A percentile compares a stretch with the other conserved stretches of the same genome.
Conservation (phyloP, 164 flowering plant species). For the Stephania japonica region DNA sequence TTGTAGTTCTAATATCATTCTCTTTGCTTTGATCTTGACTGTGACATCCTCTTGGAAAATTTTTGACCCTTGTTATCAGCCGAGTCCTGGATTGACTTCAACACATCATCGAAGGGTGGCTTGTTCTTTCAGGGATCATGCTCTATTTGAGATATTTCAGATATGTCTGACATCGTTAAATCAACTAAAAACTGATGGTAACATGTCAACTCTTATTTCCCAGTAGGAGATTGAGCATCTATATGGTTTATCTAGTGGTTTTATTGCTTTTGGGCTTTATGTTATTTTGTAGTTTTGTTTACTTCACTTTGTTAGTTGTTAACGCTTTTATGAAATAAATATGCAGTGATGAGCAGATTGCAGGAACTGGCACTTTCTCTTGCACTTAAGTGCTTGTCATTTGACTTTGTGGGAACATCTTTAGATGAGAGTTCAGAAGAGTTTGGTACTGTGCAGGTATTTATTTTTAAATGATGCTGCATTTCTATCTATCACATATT, state of each 20-base stretch:
- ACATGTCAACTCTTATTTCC: slow-evolving; percentile 5
- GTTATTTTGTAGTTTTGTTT: slow-evolving; percentile 6
- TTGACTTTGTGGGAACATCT: slow-evolving; percentile 95
- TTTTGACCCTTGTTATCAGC: slow-evolving; percentile 32
- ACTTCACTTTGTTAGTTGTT: background rate
- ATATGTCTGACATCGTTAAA: slow-evolving; percentile 73
- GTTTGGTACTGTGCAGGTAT: slow-evolving; percentile 96
- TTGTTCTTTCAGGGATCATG: slow-evolving; percentile 83
- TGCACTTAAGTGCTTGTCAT: slow-evolving; percentile 77
- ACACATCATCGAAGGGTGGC: slow-evolving; percentile 91
- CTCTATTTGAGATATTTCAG: slow-evolving; percentile 77
- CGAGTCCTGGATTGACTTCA: slow-evolving; percentile 79
- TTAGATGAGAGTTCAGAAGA: slow-evolving; percentile 99
- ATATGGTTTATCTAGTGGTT: background rate
- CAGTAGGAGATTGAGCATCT: background rate
- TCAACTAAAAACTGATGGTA: slow-evolving; percentile 86
- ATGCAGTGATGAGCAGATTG: slow-evolving; percentile 56
- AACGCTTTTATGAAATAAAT: slow-evolving; percentile 12
- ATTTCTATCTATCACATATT: background rate
- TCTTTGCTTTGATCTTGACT: background rate
- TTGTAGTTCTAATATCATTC: background rate
- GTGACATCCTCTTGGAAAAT: slow-evolving; percentile 3
- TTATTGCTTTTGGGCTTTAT: background rate
- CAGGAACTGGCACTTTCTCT: slow-evolving; percentile 88
- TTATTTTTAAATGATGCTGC: background rate